Conservation (phyloP, 208 protist species). For the Balamuthia mandrillaris region DNA sequence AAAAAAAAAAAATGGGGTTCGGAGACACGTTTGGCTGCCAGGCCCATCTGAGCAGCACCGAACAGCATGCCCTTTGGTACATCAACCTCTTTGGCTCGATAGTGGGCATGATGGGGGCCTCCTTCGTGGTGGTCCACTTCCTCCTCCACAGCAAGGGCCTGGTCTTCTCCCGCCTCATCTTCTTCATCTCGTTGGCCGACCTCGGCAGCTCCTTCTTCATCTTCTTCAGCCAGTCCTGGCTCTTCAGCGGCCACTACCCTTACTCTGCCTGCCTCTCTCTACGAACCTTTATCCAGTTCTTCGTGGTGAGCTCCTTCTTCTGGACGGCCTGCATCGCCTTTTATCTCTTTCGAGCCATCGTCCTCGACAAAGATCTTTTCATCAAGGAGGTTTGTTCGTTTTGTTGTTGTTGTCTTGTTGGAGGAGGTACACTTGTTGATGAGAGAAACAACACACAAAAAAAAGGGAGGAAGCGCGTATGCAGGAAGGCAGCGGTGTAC, state of each 20-base stretch:
- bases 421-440: neutral
- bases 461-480: neutral
- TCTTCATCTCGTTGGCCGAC: neutral
- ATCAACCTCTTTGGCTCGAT: neutral
- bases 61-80: no score
- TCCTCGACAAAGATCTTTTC: slow-evolving; percentile 11
- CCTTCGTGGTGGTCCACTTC: slow-evolving; percentile 35
- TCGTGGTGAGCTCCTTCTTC: slow-evolving; percentile 3
- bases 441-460: neutral
- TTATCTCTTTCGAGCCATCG: slow-evolving; percentile 25
- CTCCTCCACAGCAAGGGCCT: neutral
- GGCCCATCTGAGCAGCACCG: no score
- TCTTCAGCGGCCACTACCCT: neutral
- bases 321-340: slow-evolving; percentile 28
- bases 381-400: neutral
- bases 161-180: neutral
- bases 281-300: slow-evolving; percentile 28
- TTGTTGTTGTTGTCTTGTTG: neutral
- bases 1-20: no score
- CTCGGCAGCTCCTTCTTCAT: slow-evolving; percentile 2
- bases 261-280: slow-evolving; percentile 2
- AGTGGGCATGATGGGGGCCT: neutral
- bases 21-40: no score
- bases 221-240: slow-evolving; percentile 8
- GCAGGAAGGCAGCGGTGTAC: neutral